A percentile compares a stretch with the other conserved stretches of the same genome.
These are phyloP conservation scores for Taphrina wiesneri DNA, from an alignment of 1,139 yeast genomes.

Conservation along the genomic window DNA sequence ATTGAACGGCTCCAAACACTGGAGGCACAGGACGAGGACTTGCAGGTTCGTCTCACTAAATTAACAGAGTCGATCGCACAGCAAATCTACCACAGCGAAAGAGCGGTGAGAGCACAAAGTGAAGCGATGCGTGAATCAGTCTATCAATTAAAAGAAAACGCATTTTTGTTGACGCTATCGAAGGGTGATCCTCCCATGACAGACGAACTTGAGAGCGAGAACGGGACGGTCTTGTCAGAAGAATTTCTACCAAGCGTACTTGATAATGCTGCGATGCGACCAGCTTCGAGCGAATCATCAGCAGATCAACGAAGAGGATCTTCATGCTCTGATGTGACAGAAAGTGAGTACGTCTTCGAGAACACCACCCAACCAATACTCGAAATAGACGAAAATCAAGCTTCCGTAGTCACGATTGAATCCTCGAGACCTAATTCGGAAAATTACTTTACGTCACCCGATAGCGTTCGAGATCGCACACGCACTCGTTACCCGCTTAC, in stretches of 20 bases:
- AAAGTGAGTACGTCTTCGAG: background rate
- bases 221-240: too few relatives aligned
- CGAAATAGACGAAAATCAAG: background rate
- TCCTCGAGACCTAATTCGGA: background rate
- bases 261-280: background rate
- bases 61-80: background rate
- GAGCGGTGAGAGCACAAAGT: background rate
- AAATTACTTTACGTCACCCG: background rate
- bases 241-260: background rate
- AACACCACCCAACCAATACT: background rate
- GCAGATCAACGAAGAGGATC: background rate
- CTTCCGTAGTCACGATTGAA: background rate
- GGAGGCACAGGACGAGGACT: background rate
- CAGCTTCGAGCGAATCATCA: background rate
- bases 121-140: background rate
- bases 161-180: background rate
- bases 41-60: background rate
- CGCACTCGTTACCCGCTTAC: background rate
- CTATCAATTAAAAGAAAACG: background rate
- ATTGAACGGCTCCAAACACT: background rate
- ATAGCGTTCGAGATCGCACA: background rate
- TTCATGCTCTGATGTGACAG: background rate
- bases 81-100: background rate
- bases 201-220: background rate
- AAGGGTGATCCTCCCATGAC: background rate